Evolutionary conservation across 805 yeast genomes (phyloP), one percentile per base, ranked within the genome.

Genomic region (Cyberlindnera xylosilytica): DNA sequence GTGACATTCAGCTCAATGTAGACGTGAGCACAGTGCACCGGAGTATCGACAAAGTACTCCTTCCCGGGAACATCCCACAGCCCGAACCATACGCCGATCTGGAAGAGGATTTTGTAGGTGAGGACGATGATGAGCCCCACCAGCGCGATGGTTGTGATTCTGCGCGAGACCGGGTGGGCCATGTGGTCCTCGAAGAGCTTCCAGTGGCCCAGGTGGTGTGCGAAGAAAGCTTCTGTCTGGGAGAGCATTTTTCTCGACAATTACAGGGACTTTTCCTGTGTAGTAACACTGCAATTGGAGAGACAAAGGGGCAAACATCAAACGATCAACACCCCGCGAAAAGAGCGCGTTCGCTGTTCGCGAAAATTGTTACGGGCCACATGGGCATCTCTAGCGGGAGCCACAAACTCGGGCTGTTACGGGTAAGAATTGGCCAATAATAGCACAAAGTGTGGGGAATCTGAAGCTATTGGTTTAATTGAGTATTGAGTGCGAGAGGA

Each of bases 11-110:
- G 22, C 6, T 52, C 48, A 3, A 78, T 55, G 41, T 78, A 78
- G 1, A 83, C 68, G 60, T 84, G 88, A 1, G 93, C 89, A 63
- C 89, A 84, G 58, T 83, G 91, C 7, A 81, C 80, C 0, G 91
- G 93, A 20, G 78, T 74, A 34, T 83, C 85, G n/a, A 73, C 70
- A 57, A 83, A 83, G 20, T 78, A 75, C 41, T 81, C 84, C 50
- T 76, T 73, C 13, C 78, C 78, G 23, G 73, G 73, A 47, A 72
- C 65, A 22, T 72, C 72, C 80, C 79, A 74, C 5, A 65, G 46
- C 1, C 61, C 61, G 6, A 71, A 52, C 44, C 61, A 60, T 3
- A 72, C 63, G 1, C 79, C 79, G 22, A 65, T 45, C 62, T 70
- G 64, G 56, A 72, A 70, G 12, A 71, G 47, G 1, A 57, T 44